These are phyloP conservation scores for Pseudomassariella vexata DNA, from an alignment of 2,329 filamentous ascomycete genomes.

Conservation along the genomic window DNA sequence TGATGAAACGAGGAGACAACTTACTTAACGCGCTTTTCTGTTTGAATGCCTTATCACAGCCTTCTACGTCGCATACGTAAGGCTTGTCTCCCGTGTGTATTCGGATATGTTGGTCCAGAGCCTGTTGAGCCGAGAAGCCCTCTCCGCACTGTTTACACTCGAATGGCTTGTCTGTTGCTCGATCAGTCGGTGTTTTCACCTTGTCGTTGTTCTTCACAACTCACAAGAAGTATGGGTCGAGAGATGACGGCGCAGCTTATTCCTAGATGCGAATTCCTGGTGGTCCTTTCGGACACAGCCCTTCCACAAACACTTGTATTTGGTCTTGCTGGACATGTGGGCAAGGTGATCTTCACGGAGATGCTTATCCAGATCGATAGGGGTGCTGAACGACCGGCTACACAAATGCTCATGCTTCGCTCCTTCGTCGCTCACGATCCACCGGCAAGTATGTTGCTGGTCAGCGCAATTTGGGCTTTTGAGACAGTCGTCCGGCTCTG, in stretches of 20 bases:
- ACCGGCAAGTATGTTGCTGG: constrained; percentile 16
- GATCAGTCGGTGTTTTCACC: too few species aligned
- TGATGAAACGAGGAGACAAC: constrained; percentile 15
- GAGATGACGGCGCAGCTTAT: constrained; percentile 25
- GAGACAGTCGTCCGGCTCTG: constrained; percentile 1
- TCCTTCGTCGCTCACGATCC: constrained; percentile 12
- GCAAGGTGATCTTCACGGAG: constrained; percentile 18
- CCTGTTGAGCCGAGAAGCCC: constrained; percentile 60
- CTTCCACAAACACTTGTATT: constrained; percentile 24
- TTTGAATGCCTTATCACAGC: constrained; percentile 55
- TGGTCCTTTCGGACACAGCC: constrained; percentile 20
- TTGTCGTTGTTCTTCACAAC: too few species aligned
- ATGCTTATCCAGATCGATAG: constrained; percentile 19
- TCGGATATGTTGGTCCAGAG: constrained; percentile 60
- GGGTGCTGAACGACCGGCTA: constrained; percentile 16
- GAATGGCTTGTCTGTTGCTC: constrained; percentile 49
- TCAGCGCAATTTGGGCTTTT: background rate
- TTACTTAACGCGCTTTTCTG: constrained; percentile 63
- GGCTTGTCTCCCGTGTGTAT: constrained; percentile 63
- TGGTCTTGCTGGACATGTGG: constrained; percentile 17
- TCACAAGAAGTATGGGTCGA: constrained; percentile 25
- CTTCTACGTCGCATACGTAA: constrained; percentile 45
- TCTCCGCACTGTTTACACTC: constrained; percentile 49
- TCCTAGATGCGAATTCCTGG: constrained; percentile 21
- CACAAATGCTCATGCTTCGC: constrained; percentile 12